Conservation (phyloP, 2,329 filamentous ascomycete genomes). For the Fusarium musae region DNA sequence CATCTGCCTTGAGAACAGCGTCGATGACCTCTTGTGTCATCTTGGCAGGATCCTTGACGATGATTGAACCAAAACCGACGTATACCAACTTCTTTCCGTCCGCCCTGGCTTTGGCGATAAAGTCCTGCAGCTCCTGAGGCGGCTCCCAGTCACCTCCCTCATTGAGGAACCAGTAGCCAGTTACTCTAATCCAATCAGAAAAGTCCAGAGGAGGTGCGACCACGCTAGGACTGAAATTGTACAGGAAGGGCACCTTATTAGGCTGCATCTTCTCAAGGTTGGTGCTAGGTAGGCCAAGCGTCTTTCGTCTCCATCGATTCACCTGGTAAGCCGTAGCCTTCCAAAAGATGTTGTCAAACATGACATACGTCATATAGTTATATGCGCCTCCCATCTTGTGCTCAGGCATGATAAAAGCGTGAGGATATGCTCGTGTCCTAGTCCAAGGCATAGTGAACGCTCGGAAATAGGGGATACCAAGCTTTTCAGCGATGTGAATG, state of each 20-base stretch:
- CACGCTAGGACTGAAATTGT: slow-evolving; percentile 95
- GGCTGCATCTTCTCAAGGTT: slow-evolving; percentile 90
- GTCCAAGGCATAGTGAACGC: slow-evolving; percentile 99
- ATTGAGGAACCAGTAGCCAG: slow-evolving; percentile 97
- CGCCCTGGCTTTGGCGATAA: slow-evolving; percentile 82
- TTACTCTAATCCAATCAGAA: slow-evolving; percentile 96
- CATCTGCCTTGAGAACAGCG: slow-evolving; percentile 88
- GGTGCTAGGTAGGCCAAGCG: slow-evolving; percentile 82
- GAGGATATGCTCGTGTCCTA: slow-evolving; percentile 91
- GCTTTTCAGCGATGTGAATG: slow-evolving; percentile 94
- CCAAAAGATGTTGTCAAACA: slow-evolving; percentile 98
- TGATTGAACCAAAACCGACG: slow-evolving; percentile 95
- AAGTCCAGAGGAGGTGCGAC: slow-evolving; percentile 96
- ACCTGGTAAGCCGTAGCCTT: slow-evolving; percentile 90
- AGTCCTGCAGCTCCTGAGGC: slow-evolving; percentile 77
- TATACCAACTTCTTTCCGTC: slow-evolving; percentile 95
- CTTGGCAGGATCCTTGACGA: slow-evolving; percentile 87
- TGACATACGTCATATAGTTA: slow-evolving; percentile 93
- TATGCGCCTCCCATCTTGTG: slow-evolving; percentile 95
- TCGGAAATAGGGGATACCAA: slow-evolving; percentile 94
- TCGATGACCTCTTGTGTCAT: slow-evolving; percentile 94
- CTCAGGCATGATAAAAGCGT: slow-evolving; percentile 93
- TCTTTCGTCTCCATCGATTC: slow-evolving; percentile 89
- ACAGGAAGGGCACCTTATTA: slow-evolving; percentile 97
- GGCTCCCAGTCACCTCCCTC: slow-evolving; percentile 77